Conservation (phyloP, 768 basidiomycete species). For the Rhodotorula graminis region DNA sequence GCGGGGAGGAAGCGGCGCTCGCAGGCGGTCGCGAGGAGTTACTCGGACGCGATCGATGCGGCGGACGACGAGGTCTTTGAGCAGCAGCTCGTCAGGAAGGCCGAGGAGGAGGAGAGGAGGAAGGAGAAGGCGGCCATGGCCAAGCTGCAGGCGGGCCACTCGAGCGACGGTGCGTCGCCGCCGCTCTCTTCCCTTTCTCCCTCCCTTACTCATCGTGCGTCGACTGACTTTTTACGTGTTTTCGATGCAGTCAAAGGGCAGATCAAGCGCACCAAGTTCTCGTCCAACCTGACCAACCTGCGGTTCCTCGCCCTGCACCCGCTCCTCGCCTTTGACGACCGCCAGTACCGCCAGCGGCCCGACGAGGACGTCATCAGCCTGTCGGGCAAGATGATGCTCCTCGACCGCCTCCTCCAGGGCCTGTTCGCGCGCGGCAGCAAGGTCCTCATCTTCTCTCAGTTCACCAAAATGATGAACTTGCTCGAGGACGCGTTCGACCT, state of each 20-base stretch:
- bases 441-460: conserved; percentile 61
- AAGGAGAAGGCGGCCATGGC: background rate
- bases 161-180: background rate
- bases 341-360: conserved; percentile 77
- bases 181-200: background rate
- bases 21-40: background rate
- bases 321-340: conserved; percentile 66
- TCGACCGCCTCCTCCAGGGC: conserved; percentile 78
- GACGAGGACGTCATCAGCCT: conserved; percentile 68
- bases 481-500: conserved; percentile 60
- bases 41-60: conserved; percentile 8
- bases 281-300: conserved; percentile 47
- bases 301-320: conserved; percentile 71
- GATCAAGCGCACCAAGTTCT: conserved; percentile 10
- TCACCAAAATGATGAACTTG: conserved; percentile 92
- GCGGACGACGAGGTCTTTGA: conserved; percentile 32
- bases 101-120: conserved; percentile 34
- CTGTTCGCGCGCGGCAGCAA: conserved; percentile 76
- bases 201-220: too few species aligned
- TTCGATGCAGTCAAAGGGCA: background rate
- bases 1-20: background rate
- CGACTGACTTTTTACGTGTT: background rate
- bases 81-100: conserved; percentile 44
- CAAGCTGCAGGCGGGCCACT: background rate
- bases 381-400: conserved; percentile 95